These are phyloP conservation scores for Rubia yunnanensis DNA, from an alignment of 257 asterid genomes.

Conservation along the genomic window DNA sequence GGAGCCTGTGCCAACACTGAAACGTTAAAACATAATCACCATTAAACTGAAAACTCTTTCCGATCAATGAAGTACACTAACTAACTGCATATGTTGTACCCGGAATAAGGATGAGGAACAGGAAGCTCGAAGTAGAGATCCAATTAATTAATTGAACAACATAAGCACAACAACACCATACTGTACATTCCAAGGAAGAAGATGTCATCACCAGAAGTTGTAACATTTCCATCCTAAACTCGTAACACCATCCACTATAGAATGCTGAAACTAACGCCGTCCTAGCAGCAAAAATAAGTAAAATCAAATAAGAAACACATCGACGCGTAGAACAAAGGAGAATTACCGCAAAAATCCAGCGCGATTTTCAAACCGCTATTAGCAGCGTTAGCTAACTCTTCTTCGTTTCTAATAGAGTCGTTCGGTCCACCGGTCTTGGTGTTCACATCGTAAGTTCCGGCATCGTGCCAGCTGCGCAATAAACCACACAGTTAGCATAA, in stretches of 20 bases:
- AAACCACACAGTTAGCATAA: not conserved
- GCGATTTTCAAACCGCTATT: constrained; percentile 86
- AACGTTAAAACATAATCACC: not conserved
- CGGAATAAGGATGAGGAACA: no score
- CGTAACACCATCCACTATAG: no score
- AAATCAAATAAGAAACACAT: not conserved
- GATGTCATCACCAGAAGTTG: no score
- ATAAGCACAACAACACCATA: no score
- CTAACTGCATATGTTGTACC: no score
- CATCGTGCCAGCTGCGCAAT: constrained; percentile 87
- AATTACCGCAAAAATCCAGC: constrained; percentile 73
- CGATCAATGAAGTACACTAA: no score
- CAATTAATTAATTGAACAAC: no score
- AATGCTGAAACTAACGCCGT: not conserved
- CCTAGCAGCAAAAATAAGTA: not conserved
- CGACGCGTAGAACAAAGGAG: not conserved
- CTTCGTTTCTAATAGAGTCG: constrained; percentile 79
- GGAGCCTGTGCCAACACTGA: constrained; percentile 10
- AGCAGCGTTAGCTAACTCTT: constrained; percentile 62
- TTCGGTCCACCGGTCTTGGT: constrained; percentile 90
- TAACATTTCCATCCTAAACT: no score
- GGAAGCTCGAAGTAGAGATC: no score
- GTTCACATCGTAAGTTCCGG: constrained; percentile 81
- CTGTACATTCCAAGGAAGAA: no score
- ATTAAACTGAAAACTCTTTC: no score